phyloP scores from a whole-genome alignment of 2,329 filamentous ascomycete species.

The Fusarium liriodendri region DNA sequence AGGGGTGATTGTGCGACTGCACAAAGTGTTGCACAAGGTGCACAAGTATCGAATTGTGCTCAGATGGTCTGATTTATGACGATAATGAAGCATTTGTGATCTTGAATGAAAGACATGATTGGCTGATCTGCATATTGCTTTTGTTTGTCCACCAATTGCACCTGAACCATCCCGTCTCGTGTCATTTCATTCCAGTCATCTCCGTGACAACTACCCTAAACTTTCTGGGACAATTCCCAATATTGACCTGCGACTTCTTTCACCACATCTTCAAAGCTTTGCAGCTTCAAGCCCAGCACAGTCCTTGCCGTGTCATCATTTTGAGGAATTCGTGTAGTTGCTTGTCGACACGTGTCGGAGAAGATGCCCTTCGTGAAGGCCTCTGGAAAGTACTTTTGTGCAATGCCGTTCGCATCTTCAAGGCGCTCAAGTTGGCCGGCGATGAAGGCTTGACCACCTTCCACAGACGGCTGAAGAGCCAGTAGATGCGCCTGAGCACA shows the following conservation, averaged over 20 bases:
- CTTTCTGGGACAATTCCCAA: not conserved
- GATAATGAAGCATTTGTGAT: not conserved
- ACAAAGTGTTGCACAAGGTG: not conserved
- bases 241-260: conserved; percentile 3
- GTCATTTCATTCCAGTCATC: not conserved
- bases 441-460: not conserved
- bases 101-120: not conserved
- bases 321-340: not conserved
- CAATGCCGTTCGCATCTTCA: not conserved
- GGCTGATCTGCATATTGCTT: not conserved
- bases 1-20: conserved; percentile 12
- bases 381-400: not conserved
- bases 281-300: not conserved
- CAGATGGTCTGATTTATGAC: not conserved
- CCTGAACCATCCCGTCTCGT: not conserved
- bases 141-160: not conserved
- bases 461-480: not conserved
- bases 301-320: not conserved
- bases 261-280: not conserved
- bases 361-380: not conserved
- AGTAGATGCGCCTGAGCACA: not conserved
- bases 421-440: not conserved
- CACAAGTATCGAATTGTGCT: not conserved
- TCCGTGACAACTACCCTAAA: not conserved
- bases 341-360: not conserved